phyloP scores from a whole-genome alignment of 2,329 filamentous ascomycete species.

The Colletotrichum acutatum region DNA sequence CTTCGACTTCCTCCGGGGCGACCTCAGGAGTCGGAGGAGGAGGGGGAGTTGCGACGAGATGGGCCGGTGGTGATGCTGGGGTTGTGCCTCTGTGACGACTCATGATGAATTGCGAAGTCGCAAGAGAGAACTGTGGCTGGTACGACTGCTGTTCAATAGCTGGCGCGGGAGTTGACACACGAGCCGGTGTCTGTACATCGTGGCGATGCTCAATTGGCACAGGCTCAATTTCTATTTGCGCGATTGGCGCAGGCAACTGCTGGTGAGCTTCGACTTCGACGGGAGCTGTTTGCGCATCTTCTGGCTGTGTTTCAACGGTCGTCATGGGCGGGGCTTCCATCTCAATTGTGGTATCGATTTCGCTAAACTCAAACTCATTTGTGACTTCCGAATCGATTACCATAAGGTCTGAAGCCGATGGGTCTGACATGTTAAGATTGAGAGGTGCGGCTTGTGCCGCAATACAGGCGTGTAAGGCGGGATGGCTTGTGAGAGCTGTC shows the following conservation, averaged over 20 bases:
- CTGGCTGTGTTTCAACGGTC: neutral
- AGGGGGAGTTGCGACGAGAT: neutral
- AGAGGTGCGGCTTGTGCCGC: neutral
- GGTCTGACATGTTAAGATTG: neutral
- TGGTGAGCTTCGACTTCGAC: neutral
- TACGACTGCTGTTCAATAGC: slow-evolving; percentile 37
- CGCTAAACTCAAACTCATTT: neutral
- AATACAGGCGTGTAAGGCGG: neutral
- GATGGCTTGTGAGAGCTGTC: neutral
- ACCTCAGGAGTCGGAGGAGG: neutral
- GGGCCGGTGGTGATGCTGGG: neutral
- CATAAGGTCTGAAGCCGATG: neutral
- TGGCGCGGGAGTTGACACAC: neutral
- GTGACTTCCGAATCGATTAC: neutral
- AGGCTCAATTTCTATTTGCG: neutral
- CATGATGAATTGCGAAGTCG: slow-evolving; percentile 42
- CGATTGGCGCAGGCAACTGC: neutral
- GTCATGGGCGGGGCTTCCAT: neutral
- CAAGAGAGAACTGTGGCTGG: slow-evolving; percentile 44
- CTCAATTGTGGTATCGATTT: neutral
- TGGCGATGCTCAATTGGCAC: neutral
- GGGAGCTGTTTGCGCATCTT: neutral
- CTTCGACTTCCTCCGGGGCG: slow-evolving; percentile 27
- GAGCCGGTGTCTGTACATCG: neutral
- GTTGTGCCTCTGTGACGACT: slow-evolving; percentile 39